phyloP scores from a whole-genome alignment of 75 land plant genomes.

The Cunninghamia lanceolata region DNA sequence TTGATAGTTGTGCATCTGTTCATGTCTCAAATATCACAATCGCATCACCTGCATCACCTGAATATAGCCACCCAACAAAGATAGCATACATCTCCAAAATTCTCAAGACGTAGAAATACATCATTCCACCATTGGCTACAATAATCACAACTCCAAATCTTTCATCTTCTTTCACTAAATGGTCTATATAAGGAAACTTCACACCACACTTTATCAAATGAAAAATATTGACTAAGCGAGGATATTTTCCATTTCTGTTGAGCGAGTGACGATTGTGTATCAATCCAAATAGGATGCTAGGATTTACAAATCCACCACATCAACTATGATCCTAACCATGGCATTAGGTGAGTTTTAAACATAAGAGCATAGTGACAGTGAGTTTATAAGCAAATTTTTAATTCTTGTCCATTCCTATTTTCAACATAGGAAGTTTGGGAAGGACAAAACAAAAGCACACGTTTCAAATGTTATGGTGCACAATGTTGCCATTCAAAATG shows the following conservation, averaged over 20 bases:
- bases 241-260: not conserved
- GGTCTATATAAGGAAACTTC: too few relatives aligned
- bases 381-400: too few relatives aligned
- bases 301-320: constrained; percentile 22
- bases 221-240: too few relatives aligned
- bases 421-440: too few relatives aligned
- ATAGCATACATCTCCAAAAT: constrained; percentile 47
- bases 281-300: constrained; percentile 35
- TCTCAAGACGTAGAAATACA: too few relatives aligned
- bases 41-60: constrained; percentile 23
- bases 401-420: too few relatives aligned
- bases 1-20: constrained; percentile 34
- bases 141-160: constrained; percentile 11
- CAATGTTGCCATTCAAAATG: constrained; percentile 16
- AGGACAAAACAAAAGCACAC: constrained; percentile 25
- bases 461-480: constrained; percentile 40
- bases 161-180: too few relatives aligned
- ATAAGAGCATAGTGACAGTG: too few relatives aligned
- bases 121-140: constrained; percentile 21
- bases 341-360: constrained; percentile 23
- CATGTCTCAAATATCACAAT: constrained; percentile 27
- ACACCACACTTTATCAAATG: too few relatives aligned
- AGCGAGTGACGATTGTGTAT: constrained; percentile 42
- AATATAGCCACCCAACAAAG: constrained; percentile 54
- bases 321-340: constrained; percentile 31